These are phyloP conservation scores for Notholithocarpus densiflorus DNA, from an alignment of 306 rosid genomes.

Conservation along the genomic window DNA sequence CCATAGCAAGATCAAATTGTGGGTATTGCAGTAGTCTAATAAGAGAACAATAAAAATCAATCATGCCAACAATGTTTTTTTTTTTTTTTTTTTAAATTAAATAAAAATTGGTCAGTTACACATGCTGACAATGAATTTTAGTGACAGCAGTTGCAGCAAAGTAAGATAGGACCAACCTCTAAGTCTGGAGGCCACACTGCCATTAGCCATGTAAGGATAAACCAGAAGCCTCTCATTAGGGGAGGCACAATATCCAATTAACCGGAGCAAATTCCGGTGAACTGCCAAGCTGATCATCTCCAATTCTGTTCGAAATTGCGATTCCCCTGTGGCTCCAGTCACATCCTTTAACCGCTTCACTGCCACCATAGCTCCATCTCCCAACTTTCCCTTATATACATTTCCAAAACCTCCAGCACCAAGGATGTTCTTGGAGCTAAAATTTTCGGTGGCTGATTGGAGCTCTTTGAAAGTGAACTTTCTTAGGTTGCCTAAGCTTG, in stretches of 20 bases:
- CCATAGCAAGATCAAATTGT: too few species aligned
- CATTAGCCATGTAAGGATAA: conserved; percentile 94
- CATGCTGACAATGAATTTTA: not conserved
- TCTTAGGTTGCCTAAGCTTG: conserved; percentile 81
- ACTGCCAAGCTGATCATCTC: conserved; percentile 99
- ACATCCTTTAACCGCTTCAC: conserved; percentile 95
- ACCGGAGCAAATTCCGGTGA: conserved; percentile 80
- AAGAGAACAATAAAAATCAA: too few species aligned
- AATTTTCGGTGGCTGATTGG: conserved; percentile 73
- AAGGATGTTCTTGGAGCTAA: conserved; percentile 78
- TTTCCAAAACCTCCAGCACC: conserved; percentile 99
- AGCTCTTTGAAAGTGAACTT: conserved; percentile 80
- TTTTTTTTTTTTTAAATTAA: too few species aligned
- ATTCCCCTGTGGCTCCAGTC: conserved; percentile 82
- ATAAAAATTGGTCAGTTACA: too few species aligned
- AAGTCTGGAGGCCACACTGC: conserved; percentile 91
- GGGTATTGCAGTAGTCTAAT: too few species aligned
- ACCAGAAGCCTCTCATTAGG: conserved; percentile 81
- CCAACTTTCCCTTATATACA: conserved; percentile 85
- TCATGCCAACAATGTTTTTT: too few species aligned
- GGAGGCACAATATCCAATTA: conserved; percentile 86
- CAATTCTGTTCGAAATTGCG: conserved; percentile 84
- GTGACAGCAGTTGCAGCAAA: not conserved
- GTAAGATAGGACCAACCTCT: conserved; percentile 56
- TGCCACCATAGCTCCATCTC: conserved; percentile 78